These are phyloP conservation scores for Graphilbum sp. DNA, from an alignment of 2,329 filamentous ascomycete species.

Conservation along the genomic window DNA sequence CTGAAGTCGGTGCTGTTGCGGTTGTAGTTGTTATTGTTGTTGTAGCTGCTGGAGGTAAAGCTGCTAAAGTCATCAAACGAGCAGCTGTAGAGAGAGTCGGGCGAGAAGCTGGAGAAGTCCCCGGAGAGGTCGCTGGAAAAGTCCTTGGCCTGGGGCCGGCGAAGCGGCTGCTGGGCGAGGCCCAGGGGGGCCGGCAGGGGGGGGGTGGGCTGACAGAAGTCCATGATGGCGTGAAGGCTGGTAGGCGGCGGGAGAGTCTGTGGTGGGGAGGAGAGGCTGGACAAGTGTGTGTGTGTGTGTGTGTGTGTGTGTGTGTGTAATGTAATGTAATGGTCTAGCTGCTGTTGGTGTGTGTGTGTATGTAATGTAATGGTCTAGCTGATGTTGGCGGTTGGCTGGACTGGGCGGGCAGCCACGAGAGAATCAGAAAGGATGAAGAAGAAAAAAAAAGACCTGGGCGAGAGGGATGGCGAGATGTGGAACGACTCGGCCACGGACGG, in stretches of 20 bases:
- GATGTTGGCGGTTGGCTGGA: too few relatives aligned
- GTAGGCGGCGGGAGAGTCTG: neutral
- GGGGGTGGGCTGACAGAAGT: slow-evolving; percentile 1
- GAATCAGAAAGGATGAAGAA: too few relatives aligned
- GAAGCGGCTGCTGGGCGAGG: neutral
- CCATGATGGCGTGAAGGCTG: slow-evolving; percentile 1
- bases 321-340: too few relatives aligned
- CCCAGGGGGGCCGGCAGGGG: neutral
- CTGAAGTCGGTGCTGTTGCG: slow-evolving; percentile 15
- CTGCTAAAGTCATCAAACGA: slow-evolving; percentile 15
- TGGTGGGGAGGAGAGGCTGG: neutral
- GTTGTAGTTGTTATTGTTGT: slow-evolving; percentile 9
- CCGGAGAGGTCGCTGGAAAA: neutral
- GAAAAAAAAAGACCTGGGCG: too few relatives aligned
- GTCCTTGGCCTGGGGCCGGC: neutral
- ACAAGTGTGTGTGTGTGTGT: neutral
- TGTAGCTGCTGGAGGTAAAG: slow-evolving; percentile 6
- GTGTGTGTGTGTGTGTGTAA: too few relatives aligned
- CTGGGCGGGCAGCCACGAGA: too few relatives aligned
- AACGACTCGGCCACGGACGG: neutral
- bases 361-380: too few relatives aligned
- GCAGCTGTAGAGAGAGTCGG: slow-evolving; percentile 11
- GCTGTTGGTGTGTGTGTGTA: too few relatives aligned
- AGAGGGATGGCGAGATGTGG: neutral
- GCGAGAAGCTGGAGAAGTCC: slow-evolving; percentile 12